phyloP scores from a whole-genome alignment of 2,329 filamentous ascomycete genomes.

The Hymenoscyphus occultus region DNA sequence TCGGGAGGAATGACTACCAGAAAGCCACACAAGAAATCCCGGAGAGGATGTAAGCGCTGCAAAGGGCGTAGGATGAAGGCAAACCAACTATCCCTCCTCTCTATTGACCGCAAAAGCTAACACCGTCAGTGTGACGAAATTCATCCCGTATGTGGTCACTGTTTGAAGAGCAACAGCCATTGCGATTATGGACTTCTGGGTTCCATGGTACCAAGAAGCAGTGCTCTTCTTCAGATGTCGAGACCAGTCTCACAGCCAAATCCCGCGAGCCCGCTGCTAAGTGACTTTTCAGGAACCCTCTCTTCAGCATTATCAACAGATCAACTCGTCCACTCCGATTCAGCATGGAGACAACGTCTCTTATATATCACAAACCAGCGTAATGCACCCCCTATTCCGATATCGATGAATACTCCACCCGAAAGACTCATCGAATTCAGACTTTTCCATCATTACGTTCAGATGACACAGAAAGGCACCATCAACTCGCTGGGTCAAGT shows the following conservation, averaged over 20 bases:
- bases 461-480: constrained; percentile 40
- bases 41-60: constrained; percentile 61
- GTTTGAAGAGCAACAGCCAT: constrained; percentile 58
- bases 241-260: background rate
- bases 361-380: constrained; percentile 20
- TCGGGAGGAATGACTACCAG: constrained; percentile 35
- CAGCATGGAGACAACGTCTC: background rate
- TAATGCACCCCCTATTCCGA: background rate
- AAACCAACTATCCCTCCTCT: constrained; percentile 14
- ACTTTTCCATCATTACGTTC: constrained; percentile 62
- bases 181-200: constrained; percentile 56
- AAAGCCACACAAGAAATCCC: constrained; percentile 65
- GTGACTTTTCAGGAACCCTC: constrained; percentile 3
- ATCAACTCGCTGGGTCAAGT: background rate
- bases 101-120: background rate
- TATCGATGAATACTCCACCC: constrained; percentile 18
- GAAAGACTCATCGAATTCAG: constrained; percentile 49
- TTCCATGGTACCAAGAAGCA: background rate
- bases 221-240: constrained; percentile 5
- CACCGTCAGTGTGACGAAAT: constrained; percentile 57
- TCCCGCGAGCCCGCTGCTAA: background rate
- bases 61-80: constrained; percentile 68
- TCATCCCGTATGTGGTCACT: constrained; percentile 61
- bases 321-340: constrained; percentile 2
- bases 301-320: constrained; percentile 5